A percentile compares a stretch with the other conserved stretches of the same genome.
phyloP scores from a whole-genome alignment of 2,329 filamentous ascomycete genomes.

The Diaporthe longicolla region DNA sequence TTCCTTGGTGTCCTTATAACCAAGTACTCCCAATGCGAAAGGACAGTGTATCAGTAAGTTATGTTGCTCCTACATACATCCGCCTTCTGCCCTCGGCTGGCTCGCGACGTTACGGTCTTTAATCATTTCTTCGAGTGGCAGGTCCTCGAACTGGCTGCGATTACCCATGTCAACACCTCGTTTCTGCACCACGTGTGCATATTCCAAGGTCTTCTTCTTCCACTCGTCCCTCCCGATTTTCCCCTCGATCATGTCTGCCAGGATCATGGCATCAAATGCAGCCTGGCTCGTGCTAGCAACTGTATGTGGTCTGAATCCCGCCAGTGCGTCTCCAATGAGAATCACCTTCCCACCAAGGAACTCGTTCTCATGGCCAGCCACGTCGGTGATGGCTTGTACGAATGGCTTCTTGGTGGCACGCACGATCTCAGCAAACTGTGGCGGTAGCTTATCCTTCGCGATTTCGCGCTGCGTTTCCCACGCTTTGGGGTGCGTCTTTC shows the following conservation, averaged over 20 bases:
- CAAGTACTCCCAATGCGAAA: too few relatives aligned
- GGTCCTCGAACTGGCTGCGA: constrained; percentile 51
- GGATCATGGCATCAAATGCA: constrained; percentile 44
- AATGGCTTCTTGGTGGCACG: constrained; percentile 56
- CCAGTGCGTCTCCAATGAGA: constrained; percentile 60
- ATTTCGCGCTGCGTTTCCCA: constrained; percentile 54
- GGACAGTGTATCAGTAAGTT: too few relatives aligned
- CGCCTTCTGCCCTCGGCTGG: constrained; percentile 48
- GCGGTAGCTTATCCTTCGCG: constrained; percentile 52
- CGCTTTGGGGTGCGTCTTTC: constrained; percentile 49
- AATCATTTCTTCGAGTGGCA: constrained; percentile 52
- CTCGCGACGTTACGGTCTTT: constrained; percentile 53
- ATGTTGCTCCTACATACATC: background rate
- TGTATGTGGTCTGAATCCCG: constrained; percentile 60
- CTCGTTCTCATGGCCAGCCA: constrained; percentile 52
- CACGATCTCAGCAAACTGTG: constrained; percentile 58
- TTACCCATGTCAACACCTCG: constrained; percentile 54
- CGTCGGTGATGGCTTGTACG: constrained; percentile 58
- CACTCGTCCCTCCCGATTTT: constrained; percentile 51
- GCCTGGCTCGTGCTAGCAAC: constrained; percentile 59
- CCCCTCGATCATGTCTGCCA: constrained; percentile 52
- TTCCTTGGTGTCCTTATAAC: too few relatives aligned
- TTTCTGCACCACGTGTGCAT: constrained; percentile 52
- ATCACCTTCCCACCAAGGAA: constrained; percentile 57
- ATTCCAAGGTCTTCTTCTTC: constrained; percentile 53